phyloP scores from a whole-genome alignment of 2,329 filamentous ascomycete species.

The Plenodomus biglobosus region DNA sequence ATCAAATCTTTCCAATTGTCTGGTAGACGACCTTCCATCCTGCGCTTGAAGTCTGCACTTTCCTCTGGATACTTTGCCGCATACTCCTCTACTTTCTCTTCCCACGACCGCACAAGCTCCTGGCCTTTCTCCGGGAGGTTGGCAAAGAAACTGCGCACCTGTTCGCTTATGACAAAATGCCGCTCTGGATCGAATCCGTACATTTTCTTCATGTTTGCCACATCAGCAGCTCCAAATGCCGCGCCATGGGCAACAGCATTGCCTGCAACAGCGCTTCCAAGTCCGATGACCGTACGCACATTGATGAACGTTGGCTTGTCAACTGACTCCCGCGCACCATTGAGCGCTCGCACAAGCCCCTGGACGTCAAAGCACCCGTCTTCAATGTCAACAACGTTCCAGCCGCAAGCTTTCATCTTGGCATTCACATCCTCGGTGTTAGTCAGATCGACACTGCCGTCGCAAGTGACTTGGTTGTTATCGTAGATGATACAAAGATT shows the following conservation, averaged over 20 bases:
- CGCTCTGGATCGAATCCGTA: constrained; percentile 55
- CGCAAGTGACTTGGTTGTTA: constrained; percentile 62
- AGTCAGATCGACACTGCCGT: constrained; percentile 55
- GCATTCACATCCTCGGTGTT: constrained; percentile 58
- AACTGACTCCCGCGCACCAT: constrained; percentile 46
- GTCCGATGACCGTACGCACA: constrained; percentile 58
- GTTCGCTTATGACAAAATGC: constrained; percentile 50
- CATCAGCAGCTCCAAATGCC: constrained; percentile 61
- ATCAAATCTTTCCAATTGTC: constrained; percentile 53
- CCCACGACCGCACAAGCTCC: too few relatives aligned
- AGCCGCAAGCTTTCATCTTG: constrained; percentile 61
- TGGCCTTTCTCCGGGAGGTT: too few relatives aligned
- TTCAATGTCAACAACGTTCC: constrained; percentile 57
- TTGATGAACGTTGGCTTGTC: constrained; percentile 62
- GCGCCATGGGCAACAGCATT: constrained; percentile 57
- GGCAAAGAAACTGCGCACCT: constrained; percentile 53
- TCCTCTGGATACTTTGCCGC: constrained; percentile 52
- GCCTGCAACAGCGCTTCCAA: constrained; percentile 54
- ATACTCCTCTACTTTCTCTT: too few relatives aligned
- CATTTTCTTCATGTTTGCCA: constrained; percentile 57
- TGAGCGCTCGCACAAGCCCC: constrained; percentile 53
- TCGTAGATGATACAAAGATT: constrained; percentile 62
- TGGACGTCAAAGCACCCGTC: constrained; percentile 57
- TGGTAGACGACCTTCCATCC: constrained; percentile 53
- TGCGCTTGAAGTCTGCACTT: constrained; percentile 50